These are phyloP conservation scores for Coemansia sp. DNA, from an alignment of 192 early-diverging fungal species.

Conservation along the genomic window DNA sequence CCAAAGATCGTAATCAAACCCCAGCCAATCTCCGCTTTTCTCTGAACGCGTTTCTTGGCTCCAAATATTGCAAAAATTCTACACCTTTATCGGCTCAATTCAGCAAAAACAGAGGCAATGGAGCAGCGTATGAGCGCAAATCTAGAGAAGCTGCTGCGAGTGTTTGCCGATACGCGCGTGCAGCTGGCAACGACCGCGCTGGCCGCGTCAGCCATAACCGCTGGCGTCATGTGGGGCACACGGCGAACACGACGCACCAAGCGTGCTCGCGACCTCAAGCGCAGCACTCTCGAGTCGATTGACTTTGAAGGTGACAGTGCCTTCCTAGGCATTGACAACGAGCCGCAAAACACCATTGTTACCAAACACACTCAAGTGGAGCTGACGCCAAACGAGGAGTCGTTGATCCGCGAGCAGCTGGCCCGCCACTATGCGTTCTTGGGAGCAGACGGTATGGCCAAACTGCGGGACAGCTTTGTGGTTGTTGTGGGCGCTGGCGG, in stretches of 20 bases:
- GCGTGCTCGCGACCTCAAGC: slow-evolving; percentile 59
- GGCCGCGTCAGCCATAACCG: slow-evolving; percentile 67
- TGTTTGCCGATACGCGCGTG: slow-evolving; percentile 29
- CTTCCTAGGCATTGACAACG: slow-evolving; percentile 1
- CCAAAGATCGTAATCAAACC: too few relatives aligned
- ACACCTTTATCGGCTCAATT: not conserved
- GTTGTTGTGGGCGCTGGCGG: slow-evolving; percentile 95
- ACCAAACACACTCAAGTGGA: slow-evolving; percentile 42
- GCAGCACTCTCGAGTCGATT: slow-evolving; percentile 48
- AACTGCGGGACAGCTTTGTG: slow-evolving; percentile 79
- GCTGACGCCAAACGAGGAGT: slow-evolving; percentile 57
- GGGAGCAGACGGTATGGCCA: slow-evolving; percentile 74
- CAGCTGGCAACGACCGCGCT: slow-evolving; percentile 59
- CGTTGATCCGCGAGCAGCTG: slow-evolving; percentile 81
- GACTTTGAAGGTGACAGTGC: slow-evolving; percentile 14
- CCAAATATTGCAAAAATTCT: slow-evolving; percentile 3
- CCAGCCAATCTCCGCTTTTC: too few relatives aligned
- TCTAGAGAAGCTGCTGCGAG: slow-evolving; percentile 33
- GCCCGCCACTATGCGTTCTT: slow-evolving; percentile 85
- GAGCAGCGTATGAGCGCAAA: not conserved
- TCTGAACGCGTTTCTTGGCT: too few relatives aligned
- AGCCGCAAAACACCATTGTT: slow-evolving; percentile 15
- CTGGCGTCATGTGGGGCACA: slow-evolving; percentile 57
- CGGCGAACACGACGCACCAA: slow-evolving; percentile 53
- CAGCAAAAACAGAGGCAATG: not conserved